Evolutionary conservation across 1,284 basidiomycete species (phyloP), one percentile per base, ranked within the genome.

Genomic region (Psilocybe mexicana): DNA sequence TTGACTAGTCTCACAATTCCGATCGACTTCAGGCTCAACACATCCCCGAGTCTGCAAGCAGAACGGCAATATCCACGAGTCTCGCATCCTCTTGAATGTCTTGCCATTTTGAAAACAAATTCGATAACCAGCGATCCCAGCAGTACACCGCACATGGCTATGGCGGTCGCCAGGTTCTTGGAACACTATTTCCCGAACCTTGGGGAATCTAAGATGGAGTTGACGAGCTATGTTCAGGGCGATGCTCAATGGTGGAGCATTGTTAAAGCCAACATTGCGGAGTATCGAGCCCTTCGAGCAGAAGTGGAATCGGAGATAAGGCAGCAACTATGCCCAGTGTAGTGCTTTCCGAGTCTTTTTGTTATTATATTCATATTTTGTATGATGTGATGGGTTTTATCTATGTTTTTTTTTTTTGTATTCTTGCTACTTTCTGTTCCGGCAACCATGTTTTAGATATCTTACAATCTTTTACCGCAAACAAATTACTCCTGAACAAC

Each of bases 171-270:
- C 6, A 33, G 51, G 18, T 60, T 52, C 43, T 35, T 61, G 1
- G 60, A 61, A 33, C 33, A 54, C 28, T 44, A 47, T 43, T 55
- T 61, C 23, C 60, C 55, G n/a, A 14, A 42, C 10, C 43, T 61
- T 40, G 30, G 18, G 33, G 7, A 26, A 8, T 35, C 11, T 23
- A 6, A 30, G 8, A 28, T 28, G 23, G 23, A 38, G 30, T 43
- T 48, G 18, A 11, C 50, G 23, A 35, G 33, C 36, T 35, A 49
- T 6, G 35, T 8, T 4, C 12, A 18, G 2, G 44, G 6, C 23
- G 56, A 52, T 23, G 14, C 35, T 8, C 52, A 44, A 3, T 61
- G 60, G 60, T 61, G 60, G 60, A 23, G 28, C 5, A 45, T 18
- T 2, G 56, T 61, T 24, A 46, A 46, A n/a, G 38, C 12, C n/a